Percentiles rank a stretch among this genome's conserved stretches.
Evolutionary conservation across 1,284 basidiomycete genomes (phyloP).

Genomic region (Fomitopsis betulina): DNA sequence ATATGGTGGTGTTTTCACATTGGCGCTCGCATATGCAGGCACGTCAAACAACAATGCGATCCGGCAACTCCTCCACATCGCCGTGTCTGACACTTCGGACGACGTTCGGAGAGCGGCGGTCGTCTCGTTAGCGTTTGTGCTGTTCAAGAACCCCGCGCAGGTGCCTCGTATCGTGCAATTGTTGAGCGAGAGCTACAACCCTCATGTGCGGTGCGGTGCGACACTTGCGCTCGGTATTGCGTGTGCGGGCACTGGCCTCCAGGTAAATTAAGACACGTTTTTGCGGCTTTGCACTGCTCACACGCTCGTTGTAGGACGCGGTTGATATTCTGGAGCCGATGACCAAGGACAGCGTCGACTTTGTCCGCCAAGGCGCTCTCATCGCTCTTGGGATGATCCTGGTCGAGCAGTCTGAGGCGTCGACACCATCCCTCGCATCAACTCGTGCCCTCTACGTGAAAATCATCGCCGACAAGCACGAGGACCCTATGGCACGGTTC

Average conservation of each 20-base stretch:
- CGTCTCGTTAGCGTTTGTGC: constrained; percentile 88
- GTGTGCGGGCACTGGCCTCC: constrained; percentile 94
- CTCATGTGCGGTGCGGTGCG: constrained; percentile 95
- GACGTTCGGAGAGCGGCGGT: constrained; percentile 94
- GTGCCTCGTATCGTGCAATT: constrained; percentile 95
- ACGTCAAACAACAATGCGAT: constrained; percentile 92
- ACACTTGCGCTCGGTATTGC: constrained; percentile 93
- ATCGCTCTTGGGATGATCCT: constrained; percentile 94
- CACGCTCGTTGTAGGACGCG: constrained; percentile 59
- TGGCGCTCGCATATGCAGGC: constrained; percentile 92
- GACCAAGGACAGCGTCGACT: constrained; percentile 95
- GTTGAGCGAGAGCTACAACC: constrained; percentile 95
- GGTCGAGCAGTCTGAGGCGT: constrained; percentile 90
- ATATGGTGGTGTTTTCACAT: constrained; percentile 93
- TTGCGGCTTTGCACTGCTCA: not conserved
- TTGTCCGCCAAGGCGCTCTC: constrained; percentile 96
- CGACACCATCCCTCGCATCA: constrained; percentile 75
- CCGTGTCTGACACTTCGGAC: constrained; percentile 95
- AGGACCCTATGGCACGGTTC: constrained; percentile 96
- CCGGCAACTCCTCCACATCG: constrained; percentile 86
- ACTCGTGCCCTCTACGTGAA: constrained; percentile 83
- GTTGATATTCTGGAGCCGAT: constrained; percentile 94
- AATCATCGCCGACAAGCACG: constrained; percentile 91
- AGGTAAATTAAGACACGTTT: constrained; percentile 38
- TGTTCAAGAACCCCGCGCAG: constrained; percentile 93